Evolutionary conservation across 139 green algal genomes (phyloP).

Genomic region (Coelastrella sp.): DNA sequence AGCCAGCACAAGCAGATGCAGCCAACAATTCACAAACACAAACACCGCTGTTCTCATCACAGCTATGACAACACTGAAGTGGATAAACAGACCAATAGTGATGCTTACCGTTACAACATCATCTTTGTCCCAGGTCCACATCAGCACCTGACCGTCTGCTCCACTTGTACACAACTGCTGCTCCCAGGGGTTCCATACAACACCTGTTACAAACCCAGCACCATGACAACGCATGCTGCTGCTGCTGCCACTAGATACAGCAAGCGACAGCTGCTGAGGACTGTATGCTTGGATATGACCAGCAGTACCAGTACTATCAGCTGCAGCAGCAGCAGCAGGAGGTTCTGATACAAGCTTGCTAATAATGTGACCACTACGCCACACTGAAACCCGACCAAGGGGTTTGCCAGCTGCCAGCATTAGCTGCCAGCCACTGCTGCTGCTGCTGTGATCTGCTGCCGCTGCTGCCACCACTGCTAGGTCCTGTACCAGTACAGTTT

Average conservation of each 20-base stretch:
- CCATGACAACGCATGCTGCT: slow-evolving; percentile 31
- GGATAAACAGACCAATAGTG: too few species aligned
- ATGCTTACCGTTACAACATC: not conserved
- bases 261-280: slow-evolving; percentile 14
- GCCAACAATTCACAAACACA: too few species aligned
- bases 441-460: slow-evolving; percentile 34
- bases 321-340: slow-evolving; percentile 1
- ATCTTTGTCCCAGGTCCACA: slow-evolving; percentile 15
- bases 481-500: slow-evolving; percentile 11
- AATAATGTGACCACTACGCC: slow-evolving; percentile 7
- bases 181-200: slow-evolving; percentile 8
- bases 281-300: too few species aligned
- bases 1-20: too few species aligned
- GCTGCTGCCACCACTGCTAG: slow-evolving; percentile 15
- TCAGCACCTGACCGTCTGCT: slow-evolving; percentile 26
- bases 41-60: too few species aligned
- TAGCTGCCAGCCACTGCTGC: slow-evolving; percentile 40
- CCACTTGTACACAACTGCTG: slow-evolving; percentile 12
- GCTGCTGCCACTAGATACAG: not conserved
- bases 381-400: slow-evolving; percentile 17
- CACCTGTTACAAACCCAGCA: slow-evolving; percentile 21
- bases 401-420: slow-evolving; percentile 43
- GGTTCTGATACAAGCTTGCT: not conserved
- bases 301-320: not conserved
- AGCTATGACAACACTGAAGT: too few species aligned